A percentile compares a stretch with the other conserved stretches of the same genome.
phyloP scores from a whole-genome alignment of 441 rosid species.

The Syzygium syzygioides region DNA sequence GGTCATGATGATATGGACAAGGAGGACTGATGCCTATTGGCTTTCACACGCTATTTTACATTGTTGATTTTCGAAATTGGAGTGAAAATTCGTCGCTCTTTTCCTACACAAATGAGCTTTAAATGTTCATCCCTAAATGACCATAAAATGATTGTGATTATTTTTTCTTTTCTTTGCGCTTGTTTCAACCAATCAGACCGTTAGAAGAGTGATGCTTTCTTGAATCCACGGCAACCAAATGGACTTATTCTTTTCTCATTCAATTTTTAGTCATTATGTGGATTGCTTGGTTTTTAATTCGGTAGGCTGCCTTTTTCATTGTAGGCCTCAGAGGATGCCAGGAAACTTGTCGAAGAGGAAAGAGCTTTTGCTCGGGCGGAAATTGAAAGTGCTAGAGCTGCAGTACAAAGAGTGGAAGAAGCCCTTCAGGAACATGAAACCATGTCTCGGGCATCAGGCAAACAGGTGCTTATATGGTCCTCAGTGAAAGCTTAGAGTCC shows the following conservation, averaged over 20 bases:
- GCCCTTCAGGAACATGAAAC: constrained; percentile 85
- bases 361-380: constrained; percentile 92
- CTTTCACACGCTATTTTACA: not conserved
- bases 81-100: not conserved
- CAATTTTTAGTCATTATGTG: not conserved
- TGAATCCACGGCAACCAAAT: not conserved
- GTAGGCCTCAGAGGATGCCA: constrained; percentile 98
- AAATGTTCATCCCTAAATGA: not conserved
- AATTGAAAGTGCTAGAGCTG: constrained; percentile 93
- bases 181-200: not conserved
- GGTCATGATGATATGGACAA: not conserved
- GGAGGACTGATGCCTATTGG: not conserved
- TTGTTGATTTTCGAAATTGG: not conserved
- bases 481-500: not conserved
- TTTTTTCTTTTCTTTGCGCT: not conserved
- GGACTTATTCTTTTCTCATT: not conserved
- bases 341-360: constrained; percentile 92
- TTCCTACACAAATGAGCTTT: not conserved
- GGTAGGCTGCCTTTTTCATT: not conserved
- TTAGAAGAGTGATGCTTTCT: not conserved
- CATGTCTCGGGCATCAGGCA: constrained; percentile 69
- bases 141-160: not conserved
- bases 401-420: constrained; percentile 96
- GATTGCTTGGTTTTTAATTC: not conserved
- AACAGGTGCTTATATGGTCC: constrained; percentile 35